Evolutionary conservation across 192 early-diverging fungal species (phyloP), one percentile per base, ranked within the genome.

Genomic region (Coemansia sp.): DNA sequence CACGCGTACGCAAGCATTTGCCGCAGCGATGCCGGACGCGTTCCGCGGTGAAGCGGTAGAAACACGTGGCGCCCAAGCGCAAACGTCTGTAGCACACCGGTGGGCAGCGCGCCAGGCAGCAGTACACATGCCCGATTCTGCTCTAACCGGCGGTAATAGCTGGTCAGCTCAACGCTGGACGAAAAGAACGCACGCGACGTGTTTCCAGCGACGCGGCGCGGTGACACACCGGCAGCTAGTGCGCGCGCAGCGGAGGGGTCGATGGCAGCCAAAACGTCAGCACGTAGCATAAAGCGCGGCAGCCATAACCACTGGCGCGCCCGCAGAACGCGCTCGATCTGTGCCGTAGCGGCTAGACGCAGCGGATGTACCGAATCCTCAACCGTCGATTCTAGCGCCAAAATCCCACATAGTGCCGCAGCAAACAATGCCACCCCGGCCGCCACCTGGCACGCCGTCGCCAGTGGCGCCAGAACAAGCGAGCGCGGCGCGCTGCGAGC

Each of bases 301-400:
- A 72, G 69, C 65, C 72, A 75, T 19, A 57, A 23, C 78, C 78
- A 80, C 55, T 74, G 78, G 19, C 78, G 65, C n/a, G 78, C 72
- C 4, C 70, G 65, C 63, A 75, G 46, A 32, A 80, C 30, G 14
- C 36, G 51, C 42, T 59, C 72, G 2, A 53, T 31, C n/a, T 75
- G 68, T 8, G 66, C 65, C 21, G 64, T 51, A 6, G 52, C 54
- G 25, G 71, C 54, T 10, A 74, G 63, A 19, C 70, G 78, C 69
- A 74, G 46, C 24, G 78, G 78, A 22, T 74, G 66, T 5, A 75
- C 66, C 10, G 75, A 68, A 24, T 71, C 75, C 53, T 77, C 75
- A 20, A 77, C 60, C 3, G 75, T 71, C 11, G 72, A 57, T 11
- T 66, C 69, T 52, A 80, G 59, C 22, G 78, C 71, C 66, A 72